Evolutionary conservation across 1,284 basidiomycete species (phyloP), one percentile per base, ranked within the genome.

Genomic region (Wallemia ichthyophaga): DNA sequence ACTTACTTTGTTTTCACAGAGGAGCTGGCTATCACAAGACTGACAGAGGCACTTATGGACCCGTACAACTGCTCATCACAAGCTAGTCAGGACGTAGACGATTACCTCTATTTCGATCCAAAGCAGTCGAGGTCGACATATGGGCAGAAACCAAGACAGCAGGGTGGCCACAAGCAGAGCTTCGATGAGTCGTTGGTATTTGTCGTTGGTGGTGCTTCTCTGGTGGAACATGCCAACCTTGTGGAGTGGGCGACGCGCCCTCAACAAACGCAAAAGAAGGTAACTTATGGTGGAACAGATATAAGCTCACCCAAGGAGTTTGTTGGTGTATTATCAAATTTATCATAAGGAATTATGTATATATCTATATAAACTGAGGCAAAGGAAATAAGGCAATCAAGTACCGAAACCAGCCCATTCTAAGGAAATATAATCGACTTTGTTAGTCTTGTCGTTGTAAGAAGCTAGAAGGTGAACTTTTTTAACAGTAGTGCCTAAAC

Each of bases 41-140:
- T 99, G 25, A 82, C 87, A 1, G 91, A 95, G 65, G 89, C 92
- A 2, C 74, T 99, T 24, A 96, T 98, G 88, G 94, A 99, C 67
- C 91, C 92, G 0, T 80, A 85, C 0, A 75, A 82, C 0, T 92
- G 87, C 1, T 85, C 86, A 15, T 85, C 87, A 58, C 85, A 91
- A 69, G 92, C 91, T 0, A 71, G 95, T 56, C 81, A 85, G 67
- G 92, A 96, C 71, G 95, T 92, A 1, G 94, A 98, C 68, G 92
- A 98, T 56, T 99, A 85, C 70, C 71, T 98, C 54, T 83, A 85
- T 71, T 80, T 99, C 57, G 94, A 99, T 69, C 92, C 94, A 1
- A 80, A 84, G 25, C 79, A 83, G 1, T 74, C 81, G 61, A 78
- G 75, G 61, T 70, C 71, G 1, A 73, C 67, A 33, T 62, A 64